Percentiles rank a stretch among this genome's conserved stretches.
These are phyloP conservation scores for Diplodia seriata DNA, from an alignment of 2,329 filamentous ascomycete species.

Conservation along the genomic window DNA sequence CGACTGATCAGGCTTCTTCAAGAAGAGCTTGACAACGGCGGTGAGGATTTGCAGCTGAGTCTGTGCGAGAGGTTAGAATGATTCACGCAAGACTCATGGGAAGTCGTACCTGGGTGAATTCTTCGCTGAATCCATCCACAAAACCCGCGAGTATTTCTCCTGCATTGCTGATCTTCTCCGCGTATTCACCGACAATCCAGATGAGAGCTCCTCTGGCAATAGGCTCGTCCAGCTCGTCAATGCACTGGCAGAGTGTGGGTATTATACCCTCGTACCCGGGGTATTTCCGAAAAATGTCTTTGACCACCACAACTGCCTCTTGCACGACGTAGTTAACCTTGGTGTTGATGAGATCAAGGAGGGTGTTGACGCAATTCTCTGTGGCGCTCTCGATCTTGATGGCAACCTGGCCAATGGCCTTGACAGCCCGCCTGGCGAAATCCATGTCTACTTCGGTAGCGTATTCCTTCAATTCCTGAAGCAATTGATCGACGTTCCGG, in stretches of 20 bases:
- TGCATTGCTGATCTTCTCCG: constrained; percentile 99
- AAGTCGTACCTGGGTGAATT: constrained; percentile 80
- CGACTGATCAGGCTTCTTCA: constrained; percentile 93
- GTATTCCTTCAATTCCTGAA: constrained; percentile 96
- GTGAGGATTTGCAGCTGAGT: constrained; percentile 98
- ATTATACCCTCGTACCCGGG: constrained; percentile 98
- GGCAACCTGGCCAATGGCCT: constrained; percentile 95
- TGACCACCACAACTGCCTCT: constrained; percentile 98
- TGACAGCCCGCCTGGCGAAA: constrained; percentile 91
- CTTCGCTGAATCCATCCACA: constrained; percentile 92
- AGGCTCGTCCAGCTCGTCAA: constrained; percentile 95
- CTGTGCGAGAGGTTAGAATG: constrained; percentile 52
- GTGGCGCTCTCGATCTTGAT: constrained; percentile 97
- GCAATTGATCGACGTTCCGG: constrained; percentile 90
- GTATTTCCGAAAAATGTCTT: constrained; percentile 97
- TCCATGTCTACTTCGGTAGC: constrained; percentile 99
- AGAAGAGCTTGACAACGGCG: constrained; percentile 94
- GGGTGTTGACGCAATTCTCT: constrained; percentile 92
- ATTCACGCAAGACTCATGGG: not conserved
- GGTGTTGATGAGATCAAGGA: constrained; percentile 92
- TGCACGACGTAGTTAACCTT: constrained; percentile 99
- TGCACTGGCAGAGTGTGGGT: constrained; percentile 92
- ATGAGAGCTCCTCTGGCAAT: constrained; percentile 89
- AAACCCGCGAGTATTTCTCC: constrained; percentile 91
- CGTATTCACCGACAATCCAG: constrained; percentile 99